Conservation (phyloP, 148 eudicot species). For the Amaranthus cruentus region DNA sequence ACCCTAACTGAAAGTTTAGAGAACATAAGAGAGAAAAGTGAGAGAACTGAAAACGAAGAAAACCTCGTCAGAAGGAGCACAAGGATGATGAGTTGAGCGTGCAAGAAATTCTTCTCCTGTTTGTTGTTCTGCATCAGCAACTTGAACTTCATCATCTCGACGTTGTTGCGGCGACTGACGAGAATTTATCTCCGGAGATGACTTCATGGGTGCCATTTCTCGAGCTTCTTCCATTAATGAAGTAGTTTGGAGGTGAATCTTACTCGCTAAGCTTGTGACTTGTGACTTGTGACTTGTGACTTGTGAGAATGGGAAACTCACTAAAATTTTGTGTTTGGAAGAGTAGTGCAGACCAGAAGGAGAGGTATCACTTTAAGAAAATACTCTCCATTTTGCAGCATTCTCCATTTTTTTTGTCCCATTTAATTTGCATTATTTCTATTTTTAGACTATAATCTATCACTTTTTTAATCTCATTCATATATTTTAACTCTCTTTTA, state of each 20-base stretch:
- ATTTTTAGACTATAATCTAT: too few species aligned
- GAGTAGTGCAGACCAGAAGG: neutral
- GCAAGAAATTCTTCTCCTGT: constrained; percentile 14
- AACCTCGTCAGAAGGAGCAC: constrained; percentile 83
- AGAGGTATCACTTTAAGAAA: too few species aligned
- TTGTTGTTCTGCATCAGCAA: constrained; percentile 20
- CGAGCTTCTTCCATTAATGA: neutral
- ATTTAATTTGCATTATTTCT: too few species aligned
- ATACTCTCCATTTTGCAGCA: too few species aligned
- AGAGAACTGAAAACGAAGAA: neutral
- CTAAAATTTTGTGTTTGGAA: neutral
- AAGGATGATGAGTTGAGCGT: constrained; percentile 48
- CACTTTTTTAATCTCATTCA: too few species aligned
- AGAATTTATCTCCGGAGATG: neutral
- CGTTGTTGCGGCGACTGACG: constrained; percentile 1
- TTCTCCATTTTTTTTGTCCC: too few species aligned
- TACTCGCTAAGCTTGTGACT: too few species aligned
- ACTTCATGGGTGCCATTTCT: constrained; percentile 12
- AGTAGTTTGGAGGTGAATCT: neutral
- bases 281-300: too few species aligned
- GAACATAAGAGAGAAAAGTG: neutral
- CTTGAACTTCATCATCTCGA: constrained; percentile 11
- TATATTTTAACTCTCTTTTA: too few species aligned
- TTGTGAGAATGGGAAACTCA: too few species aligned
- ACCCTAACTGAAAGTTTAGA: neutral